Evolutionary conservation across 2,329 filamentous ascomycete species (phyloP), one percentile per base, ranked within the genome.

Genomic region (Cryphonectria japonica): DNA sequence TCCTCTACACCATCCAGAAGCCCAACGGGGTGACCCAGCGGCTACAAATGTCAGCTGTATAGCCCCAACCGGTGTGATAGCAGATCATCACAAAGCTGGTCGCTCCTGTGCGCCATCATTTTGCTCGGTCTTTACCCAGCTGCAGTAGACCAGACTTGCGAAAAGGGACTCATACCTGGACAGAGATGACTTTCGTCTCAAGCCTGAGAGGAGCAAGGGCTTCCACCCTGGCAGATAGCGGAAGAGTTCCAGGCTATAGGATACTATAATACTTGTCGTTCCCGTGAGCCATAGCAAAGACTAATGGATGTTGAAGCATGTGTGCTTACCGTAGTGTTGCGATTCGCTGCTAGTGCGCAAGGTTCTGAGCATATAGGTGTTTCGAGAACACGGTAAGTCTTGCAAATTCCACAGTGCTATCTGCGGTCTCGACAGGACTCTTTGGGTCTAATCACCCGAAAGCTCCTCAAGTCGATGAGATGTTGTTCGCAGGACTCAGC

Each of bases 11-110:
- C 41, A 32, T n/a, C 22, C 29, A 34, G 29, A 5, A 52, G 63
- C 61, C 46, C 26, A 46, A 65, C 41, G 19, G 63, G 26, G 22
- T 50, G 63, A 29, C 41, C 61, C 34, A 64, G 61, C 34, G 43
- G 63, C 63, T 52, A 37, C 63, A 32, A 32, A 50, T 19, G 43
- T 65, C 63, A 65, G 63, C 63, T 43, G 29, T 11, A 65, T 6
- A 52, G 43, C 41, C 43, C 63, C 19, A 52, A 22, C 26, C 4
- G 43, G 37, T 52, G 63, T 65, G 43, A 43, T 50, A 29, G 43
- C 16, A 65, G 43, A 13, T 7, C 29, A 26, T 52, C 41, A 43
- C 16, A 52, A 32, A 52, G 43, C 16, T 52, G 29, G 41, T 65
- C 16, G 43, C 13, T 65, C 29, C 34, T 52, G 3, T 19, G 4